phyloP scores from a whole-genome alignment of 768 basidiomycete species.

The Pleurotus giganteus region DNA sequence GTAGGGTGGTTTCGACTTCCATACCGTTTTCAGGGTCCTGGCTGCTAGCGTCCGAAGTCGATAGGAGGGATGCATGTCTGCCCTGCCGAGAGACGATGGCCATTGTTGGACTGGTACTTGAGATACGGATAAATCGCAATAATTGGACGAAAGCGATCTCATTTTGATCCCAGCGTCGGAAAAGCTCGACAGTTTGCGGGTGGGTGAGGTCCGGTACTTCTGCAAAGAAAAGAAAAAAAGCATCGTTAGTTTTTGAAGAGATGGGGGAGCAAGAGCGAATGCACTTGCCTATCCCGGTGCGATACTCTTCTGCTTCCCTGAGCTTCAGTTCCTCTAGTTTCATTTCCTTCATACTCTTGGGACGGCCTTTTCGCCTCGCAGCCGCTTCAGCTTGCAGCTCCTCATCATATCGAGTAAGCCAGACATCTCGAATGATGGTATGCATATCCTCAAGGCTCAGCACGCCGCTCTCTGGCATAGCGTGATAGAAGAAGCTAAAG shows the following conservation, averaged over 20 bases:
- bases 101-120: slow-evolving; percentile 46
- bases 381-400: slow-evolving; percentile 62
- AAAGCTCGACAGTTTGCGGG: slow-evolving; percentile 62
- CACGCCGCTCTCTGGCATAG: slow-evolving; percentile 55
- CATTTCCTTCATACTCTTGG: slow-evolving; percentile 66
- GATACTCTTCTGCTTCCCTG: slow-evolving; percentile 68
- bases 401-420: slow-evolving; percentile 71
- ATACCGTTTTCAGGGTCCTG: not conserved
- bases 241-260: slow-evolving; percentile 1
- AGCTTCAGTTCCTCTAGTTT: slow-evolving; percentile 71
- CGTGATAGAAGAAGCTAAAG: slow-evolving; percentile 74
- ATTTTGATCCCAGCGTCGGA: slow-evolving; percentile 77
- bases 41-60: not conserved
- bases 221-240: slow-evolving; percentile 25
- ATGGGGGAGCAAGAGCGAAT: too few relatives aligned
- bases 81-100: slow-evolving; percentile 59
- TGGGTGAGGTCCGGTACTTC: slow-evolving; percentile 83
- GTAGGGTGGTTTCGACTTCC: slow-evolving; percentile 9
- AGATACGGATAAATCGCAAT: slow-evolving; percentile 76
- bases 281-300: slow-evolving; percentile 79
- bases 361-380: slow-evolving; percentile 67
- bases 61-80: slow-evolving; percentile 42
- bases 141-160: slow-evolving; percentile 69
- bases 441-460: slow-evolving; percentile 69
- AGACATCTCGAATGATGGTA: slow-evolving; percentile 57